A percentile compares a stretch with the other conserved stretches of the same genome.
These are phyloP conservation scores for Carex myosuroides DNA, from an alignment of 176 grass and related monocot genomes.

Conservation along the genomic window DNA sequence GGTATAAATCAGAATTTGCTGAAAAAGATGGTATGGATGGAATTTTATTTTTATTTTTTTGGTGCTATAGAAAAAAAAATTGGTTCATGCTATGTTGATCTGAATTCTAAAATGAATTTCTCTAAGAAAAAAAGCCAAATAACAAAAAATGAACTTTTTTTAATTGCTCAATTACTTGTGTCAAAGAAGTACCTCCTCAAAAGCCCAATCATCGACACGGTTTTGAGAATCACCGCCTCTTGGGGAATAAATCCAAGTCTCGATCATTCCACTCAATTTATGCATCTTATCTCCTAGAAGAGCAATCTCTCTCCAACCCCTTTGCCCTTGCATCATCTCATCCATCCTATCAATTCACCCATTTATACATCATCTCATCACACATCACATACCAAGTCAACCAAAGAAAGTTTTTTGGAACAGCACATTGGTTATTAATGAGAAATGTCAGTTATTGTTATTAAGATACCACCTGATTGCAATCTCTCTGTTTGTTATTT, in stretches of 20 bases:
- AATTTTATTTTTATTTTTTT: too few species aligned
- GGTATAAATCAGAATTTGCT: too few species aligned
- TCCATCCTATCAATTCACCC: conserved; percentile 66
- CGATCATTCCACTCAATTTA: conserved; percentile 77
- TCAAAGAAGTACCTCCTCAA: conserved; percentile 66
- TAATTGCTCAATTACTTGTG: not conserved
- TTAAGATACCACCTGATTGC: not conserved
- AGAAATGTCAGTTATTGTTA: not conserved
- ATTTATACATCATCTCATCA: not conserved
- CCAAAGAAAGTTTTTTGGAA: not conserved
- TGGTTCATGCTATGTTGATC: not conserved
- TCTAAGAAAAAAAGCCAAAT: not conserved
- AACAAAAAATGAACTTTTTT: conserved; percentile 29
- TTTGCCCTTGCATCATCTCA: conserved; percentile 97
- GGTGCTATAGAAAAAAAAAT: too few species aligned
- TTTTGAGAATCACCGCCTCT: conserved; percentile 51
- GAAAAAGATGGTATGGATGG: too few species aligned
- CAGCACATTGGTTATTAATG: not conserved
- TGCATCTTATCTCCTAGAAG: conserved; percentile 87
- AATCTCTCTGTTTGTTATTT: not conserved
- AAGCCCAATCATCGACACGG: conserved; percentile 56
- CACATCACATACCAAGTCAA: not conserved
- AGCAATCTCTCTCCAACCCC: conserved; percentile 91
- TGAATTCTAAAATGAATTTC: not conserved
- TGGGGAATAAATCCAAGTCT: conserved; percentile 90